A percentile compares a stretch with the other conserved stretches of the same genome.
phyloP scores from a whole-genome alignment of 495 filamentous ascomycete species.

The Parathielavia hyrcaniae region DNA sequence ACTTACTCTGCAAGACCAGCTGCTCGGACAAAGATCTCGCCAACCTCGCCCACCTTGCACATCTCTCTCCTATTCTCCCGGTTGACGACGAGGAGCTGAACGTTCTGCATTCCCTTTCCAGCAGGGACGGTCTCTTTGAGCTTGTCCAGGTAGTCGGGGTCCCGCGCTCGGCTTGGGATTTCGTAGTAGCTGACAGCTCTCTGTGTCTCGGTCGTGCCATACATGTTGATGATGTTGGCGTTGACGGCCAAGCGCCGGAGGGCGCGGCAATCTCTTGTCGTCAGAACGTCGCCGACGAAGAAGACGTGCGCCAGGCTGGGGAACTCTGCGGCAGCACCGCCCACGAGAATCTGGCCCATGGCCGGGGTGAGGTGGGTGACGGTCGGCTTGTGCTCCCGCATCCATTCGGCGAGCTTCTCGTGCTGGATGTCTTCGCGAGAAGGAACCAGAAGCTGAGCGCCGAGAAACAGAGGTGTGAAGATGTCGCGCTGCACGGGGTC shows the following conservation, averaged over 20 bases:
- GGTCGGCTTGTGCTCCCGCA: constrained; percentile 69
- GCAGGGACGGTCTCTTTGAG: constrained; percentile 79
- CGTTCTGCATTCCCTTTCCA: constrained; percentile 85
- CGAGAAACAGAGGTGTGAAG: constrained; percentile 87
- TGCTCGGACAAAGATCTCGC: constrained; percentile 85
- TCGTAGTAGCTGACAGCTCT: constrained; percentile 83
- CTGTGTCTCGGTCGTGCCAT: constrained; percentile 87
- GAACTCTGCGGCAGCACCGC: constrained; percentile 72
- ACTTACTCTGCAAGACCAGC: constrained; percentile 72
- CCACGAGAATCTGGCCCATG: constrained; percentile 93
- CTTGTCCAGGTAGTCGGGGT: constrained; percentile 62
- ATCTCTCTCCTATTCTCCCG: constrained; percentile 63
- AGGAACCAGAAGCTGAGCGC: constrained; percentile 75
- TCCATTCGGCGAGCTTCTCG: constrained; percentile 88
- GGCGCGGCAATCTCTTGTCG: constrained; percentile 75
- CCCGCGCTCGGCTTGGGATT: constrained; percentile 61
- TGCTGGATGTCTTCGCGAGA: constrained; percentile 80
- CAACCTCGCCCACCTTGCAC: constrained; percentile 75
- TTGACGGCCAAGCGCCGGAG: constrained; percentile 75
- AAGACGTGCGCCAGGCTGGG: constrained; percentile 73
- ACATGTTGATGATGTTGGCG: constrained; percentile 80
- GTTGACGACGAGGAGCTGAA: constrained; percentile 87
- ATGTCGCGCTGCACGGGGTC: constrained; percentile 92
- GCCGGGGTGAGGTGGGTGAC: constrained; percentile 91
- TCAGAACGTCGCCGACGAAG: constrained; percentile 91